These are phyloP conservation scores for Neurospora sp. DNA, from an alignment of 495 filamentous ascomycete species.

Conservation along the genomic window DNA sequence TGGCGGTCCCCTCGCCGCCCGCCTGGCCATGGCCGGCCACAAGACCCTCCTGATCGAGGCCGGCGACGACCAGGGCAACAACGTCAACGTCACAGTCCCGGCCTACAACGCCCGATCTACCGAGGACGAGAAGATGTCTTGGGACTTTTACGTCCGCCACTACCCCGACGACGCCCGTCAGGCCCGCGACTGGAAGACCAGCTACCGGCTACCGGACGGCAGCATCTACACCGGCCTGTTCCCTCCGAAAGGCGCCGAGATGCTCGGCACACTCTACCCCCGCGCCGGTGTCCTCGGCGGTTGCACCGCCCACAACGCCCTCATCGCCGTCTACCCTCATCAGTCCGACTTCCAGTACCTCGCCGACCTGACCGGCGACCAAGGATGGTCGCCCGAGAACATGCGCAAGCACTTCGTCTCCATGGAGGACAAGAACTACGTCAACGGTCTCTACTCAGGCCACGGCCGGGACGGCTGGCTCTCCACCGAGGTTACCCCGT, in stretches of 20 bases:
- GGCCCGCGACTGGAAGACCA: conserved; percentile 32
- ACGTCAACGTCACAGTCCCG: conserved; percentile 19
- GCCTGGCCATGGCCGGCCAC: conserved; percentile 49
- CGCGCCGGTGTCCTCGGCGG: conserved; percentile 39
- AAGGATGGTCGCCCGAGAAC: conserved; percentile 32
- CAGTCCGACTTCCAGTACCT: conserved; percentile 37
- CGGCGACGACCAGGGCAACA: conserved; percentile 41
- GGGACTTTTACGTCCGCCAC: conserved; percentile 38
- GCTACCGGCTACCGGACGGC: conserved; percentile 24
- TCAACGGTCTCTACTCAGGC: conserved; percentile 27
- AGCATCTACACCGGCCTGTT: conserved; percentile 26
- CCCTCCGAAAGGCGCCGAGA: conserved; percentile 31
- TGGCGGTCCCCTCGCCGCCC: conserved; percentile 49
- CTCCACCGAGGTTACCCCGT: conserved; percentile 34
- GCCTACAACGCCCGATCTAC: conserved; percentile 11
- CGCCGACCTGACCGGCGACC: conserved; percentile 37
- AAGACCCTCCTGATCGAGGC: conserved; percentile 51
- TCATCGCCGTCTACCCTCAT: conserved; percentile 31
- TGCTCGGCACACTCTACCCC: conserved; percentile 40
- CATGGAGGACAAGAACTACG: conserved; percentile 47
- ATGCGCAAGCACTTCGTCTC: conserved; percentile 41
- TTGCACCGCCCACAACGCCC: conserved; percentile 40
- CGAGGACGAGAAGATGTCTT: conserved; percentile 27
- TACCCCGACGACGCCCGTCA: conserved; percentile 26
- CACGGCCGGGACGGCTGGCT: conserved; percentile 56